These are phyloP conservation scores for Ustilago lituana DNA, from an alignment of 1,284 basidiomycete genomes.

Conservation along the genomic window DNA sequence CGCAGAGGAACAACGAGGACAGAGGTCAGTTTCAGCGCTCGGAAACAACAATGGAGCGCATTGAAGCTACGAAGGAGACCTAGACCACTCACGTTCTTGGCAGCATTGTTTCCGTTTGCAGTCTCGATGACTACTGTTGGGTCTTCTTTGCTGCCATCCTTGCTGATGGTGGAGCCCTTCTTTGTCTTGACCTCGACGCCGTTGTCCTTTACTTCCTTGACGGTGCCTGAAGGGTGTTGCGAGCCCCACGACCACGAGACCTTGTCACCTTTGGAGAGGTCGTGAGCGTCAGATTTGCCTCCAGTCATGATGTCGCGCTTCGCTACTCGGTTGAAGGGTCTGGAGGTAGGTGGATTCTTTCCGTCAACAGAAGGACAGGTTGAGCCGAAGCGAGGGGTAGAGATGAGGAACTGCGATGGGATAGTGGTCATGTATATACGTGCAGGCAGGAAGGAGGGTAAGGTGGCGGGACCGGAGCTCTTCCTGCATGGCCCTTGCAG, in stretches of 20 bases:
- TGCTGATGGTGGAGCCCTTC: conserved; percentile 48
- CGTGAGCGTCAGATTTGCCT: conserved; percentile 27
- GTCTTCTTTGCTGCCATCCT: conserved; percentile 45
- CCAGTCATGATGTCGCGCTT: conserved; percentile 12
- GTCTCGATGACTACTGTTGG: conserved; percentile 54
- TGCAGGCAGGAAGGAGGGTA: too few species aligned
- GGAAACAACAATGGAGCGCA: neutral
- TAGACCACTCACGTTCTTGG: conserved; percentile 59
- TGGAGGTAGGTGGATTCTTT: too few species aligned
- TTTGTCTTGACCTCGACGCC: conserved; percentile 51
- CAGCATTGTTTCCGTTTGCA: conserved; percentile 39
- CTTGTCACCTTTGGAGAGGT: conserved; percentile 38
- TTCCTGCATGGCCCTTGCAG: too few species aligned
- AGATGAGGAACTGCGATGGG: too few species aligned
- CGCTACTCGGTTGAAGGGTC: too few species aligned
- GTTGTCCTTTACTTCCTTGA: conserved; percentile 53
- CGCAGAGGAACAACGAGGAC: neutral
- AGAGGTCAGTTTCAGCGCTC: neutral
- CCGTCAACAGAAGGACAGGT: too few species aligned
- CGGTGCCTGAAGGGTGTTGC: conserved; percentile 49
- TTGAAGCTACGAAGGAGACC: neutral
- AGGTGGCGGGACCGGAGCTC: too few species aligned
- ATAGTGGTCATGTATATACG: too few species aligned
- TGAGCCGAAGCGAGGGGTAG: too few species aligned
- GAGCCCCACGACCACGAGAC: conserved; percentile 53